Percentiles rank a stretch among this genome's conserved stretches.
Conservation (phyloP, 106 monocot genomes). For the Platanthera zijinensis region DNA sequence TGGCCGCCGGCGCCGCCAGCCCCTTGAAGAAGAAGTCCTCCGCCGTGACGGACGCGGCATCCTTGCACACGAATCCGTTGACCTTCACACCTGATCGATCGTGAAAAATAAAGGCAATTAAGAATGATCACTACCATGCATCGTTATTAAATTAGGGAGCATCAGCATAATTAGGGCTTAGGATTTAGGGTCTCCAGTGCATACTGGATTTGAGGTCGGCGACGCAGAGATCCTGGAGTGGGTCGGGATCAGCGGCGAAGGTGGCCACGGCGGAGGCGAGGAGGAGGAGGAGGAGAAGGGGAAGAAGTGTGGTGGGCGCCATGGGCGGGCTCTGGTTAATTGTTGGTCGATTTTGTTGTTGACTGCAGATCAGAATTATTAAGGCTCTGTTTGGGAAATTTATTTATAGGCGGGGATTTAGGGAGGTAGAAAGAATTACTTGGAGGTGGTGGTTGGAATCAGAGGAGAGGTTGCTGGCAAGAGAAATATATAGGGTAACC, state of each 20-base stretch:
- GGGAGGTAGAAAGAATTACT: too few relatives aligned
- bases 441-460: neutral
- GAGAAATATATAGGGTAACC: too few relatives aligned
- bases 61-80: conserved; percentile 62
- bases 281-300: neutral
- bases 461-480: neutral
- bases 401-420: too few relatives aligned
- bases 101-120: neutral
- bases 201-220: conserved; percentile 39
- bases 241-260: conserved; percentile 36
- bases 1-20: conserved; percentile 39
- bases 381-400: too few relatives aligned
- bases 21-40: conserved; percentile 42
- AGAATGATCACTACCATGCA: too few relatives aligned
- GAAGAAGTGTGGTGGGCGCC: neutral
- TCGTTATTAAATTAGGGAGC: too few relatives aligned
- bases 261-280: conserved; percentile 10
- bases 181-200: too few relatives aligned
- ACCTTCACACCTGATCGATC: conserved; percentile 40
- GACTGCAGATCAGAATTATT: too few relatives aligned
- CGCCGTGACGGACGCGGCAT: conserved; percentile 10
- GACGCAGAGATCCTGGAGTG: conserved; percentile 72
- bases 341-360: too few relatives aligned
- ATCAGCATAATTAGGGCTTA: too few relatives aligned
- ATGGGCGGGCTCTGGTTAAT: too few relatives aligned